Evolutionary conservation across 2,329 filamentous ascomycete species (phyloP).

Genomic region (Calonectria multiphialidica): DNA sequence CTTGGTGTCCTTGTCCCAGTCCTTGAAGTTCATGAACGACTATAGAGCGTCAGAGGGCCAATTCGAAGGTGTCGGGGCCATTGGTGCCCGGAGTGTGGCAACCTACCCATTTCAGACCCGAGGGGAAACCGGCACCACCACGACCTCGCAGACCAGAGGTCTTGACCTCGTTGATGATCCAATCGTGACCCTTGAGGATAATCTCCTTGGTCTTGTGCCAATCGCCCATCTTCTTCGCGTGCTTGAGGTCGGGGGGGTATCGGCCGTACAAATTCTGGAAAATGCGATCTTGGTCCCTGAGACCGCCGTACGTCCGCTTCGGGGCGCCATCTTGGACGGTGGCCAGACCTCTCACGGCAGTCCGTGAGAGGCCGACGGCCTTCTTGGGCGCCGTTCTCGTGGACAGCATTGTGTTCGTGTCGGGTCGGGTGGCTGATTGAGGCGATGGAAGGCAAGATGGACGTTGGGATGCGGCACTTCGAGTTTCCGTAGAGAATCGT

Average conservation of each 20-base stretch:
- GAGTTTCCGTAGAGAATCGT: constrained; percentile 50
- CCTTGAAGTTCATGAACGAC: constrained; percentile 99
- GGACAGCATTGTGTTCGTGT: constrained; percentile 57
- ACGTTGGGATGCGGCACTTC: constrained; percentile 52
- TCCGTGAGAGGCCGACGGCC: constrained; percentile 56
- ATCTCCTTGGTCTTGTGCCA: constrained; percentile 99
- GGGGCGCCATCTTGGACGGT: constrained; percentile 81
- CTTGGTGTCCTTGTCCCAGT: constrained; percentile 97
- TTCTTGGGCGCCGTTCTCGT: constrained; percentile 56
- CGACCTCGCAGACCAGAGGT: constrained; percentile 94
- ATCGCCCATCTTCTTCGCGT: constrained; percentile 97
- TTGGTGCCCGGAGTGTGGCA: constrained; percentile 16
- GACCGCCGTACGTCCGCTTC: constrained; percentile 83
- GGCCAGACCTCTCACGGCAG: constrained; percentile 77
- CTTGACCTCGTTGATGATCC: constrained; percentile 99
- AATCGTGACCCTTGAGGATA: constrained; percentile 95
- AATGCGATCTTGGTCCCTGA: constrained; percentile 97
- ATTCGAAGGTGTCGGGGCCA: constrained; percentile 35
- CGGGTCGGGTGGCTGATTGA: constrained; percentile 47
- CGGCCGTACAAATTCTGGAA: constrained; percentile 99
- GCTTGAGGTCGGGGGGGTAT: constrained; percentile 90
- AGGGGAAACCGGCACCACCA: constrained; percentile 97
- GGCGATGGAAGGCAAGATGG: constrained; percentile 43
- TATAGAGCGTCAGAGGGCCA: constrained; percentile 52
- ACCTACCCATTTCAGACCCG: constrained; percentile 97